Evolutionary conservation across 1,284 basidiomycete species (phyloP).

Genomic region (Tilletia caries): DNA sequence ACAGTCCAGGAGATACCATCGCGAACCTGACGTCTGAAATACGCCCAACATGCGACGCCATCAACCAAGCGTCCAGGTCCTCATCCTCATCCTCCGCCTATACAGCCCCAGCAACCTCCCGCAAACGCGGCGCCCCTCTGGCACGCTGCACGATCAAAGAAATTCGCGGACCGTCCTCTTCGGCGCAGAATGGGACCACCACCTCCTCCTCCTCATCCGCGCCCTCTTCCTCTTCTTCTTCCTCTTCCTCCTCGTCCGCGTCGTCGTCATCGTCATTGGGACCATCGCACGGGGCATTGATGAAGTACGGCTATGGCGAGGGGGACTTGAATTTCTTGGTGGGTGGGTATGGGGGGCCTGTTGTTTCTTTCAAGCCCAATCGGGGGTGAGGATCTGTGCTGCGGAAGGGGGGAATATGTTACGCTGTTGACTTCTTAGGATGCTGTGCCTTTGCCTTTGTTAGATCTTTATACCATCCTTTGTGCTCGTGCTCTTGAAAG

Average conservation of each 20-base stretch:
- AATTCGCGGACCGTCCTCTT: no score
- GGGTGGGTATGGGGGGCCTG: neutral
- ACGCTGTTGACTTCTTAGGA: no score
- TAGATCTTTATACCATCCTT: no score
- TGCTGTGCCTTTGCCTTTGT: no score
- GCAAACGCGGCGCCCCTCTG: no score
- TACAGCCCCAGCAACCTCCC: neutral
- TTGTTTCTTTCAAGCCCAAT: neutral
- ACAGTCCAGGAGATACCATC: neutral
- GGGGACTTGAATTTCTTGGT: conserved; percentile 7
- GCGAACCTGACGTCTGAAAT: neutral
- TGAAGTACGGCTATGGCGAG: neutral
- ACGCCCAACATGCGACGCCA: neutral
- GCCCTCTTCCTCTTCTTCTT: no score
- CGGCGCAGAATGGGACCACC: no score
- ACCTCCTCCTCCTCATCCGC: no score
- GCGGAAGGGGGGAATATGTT: no score
- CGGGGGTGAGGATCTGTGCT: no score
- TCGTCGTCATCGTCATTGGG: neutral
- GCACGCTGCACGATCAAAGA: neutral
- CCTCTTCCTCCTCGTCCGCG: no score
- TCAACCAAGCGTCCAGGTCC: conserved; percentile 1
- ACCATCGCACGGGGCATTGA: neutral
- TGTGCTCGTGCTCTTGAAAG: no score
- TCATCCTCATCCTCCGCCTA: neutral